phyloP scores from a whole-genome alignment of 192 early-diverging fungal species.

The Entomortierella lignicola region DNA sequence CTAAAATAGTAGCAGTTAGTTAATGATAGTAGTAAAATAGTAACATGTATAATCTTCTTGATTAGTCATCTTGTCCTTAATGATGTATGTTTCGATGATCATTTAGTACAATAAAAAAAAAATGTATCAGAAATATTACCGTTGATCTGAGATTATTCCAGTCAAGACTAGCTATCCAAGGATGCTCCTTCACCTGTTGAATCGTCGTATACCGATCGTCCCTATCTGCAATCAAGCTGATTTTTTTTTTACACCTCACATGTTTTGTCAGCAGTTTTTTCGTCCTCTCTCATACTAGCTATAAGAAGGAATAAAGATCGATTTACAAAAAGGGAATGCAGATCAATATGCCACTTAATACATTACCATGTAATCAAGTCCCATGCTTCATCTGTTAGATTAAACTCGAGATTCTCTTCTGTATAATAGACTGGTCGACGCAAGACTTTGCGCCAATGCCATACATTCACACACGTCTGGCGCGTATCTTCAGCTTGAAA shows the following conservation, averaged over 20 bases:
- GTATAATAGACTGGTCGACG: conserved; percentile 84
- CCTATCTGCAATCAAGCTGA: conserved; percentile 63
- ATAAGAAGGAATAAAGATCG: background rate
- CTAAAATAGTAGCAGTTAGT: background rate
- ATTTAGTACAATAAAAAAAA: background rate
- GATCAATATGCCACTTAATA: background rate
- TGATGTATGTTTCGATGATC: too few relatives aligned
- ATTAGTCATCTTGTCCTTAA: background rate
- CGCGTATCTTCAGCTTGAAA: conserved; percentile 77
- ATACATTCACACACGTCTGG: conserved; percentile 87
- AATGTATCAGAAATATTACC: conserved; percentile 64
- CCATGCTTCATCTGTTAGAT: conserved; percentile 82
- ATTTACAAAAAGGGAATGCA: background rate
- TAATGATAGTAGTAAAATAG: background rate
- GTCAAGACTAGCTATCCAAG: conserved; percentile 51
- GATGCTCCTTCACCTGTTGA: conserved; percentile 29
- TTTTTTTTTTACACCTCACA: too few relatives aligned
- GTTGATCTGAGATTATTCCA: conserved; percentile 55
- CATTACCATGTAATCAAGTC: conserved; percentile 68
- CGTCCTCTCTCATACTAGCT: too few relatives aligned
- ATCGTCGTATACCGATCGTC: conserved; percentile 61
- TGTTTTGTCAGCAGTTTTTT: too few relatives aligned
- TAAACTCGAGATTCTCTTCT: conserved; percentile 77
- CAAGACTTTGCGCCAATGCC: conserved; percentile 82
- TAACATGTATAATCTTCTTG: background rate